Conservation (phyloP, 331 rosid genomes). For the Quercus tomentella region DNA sequence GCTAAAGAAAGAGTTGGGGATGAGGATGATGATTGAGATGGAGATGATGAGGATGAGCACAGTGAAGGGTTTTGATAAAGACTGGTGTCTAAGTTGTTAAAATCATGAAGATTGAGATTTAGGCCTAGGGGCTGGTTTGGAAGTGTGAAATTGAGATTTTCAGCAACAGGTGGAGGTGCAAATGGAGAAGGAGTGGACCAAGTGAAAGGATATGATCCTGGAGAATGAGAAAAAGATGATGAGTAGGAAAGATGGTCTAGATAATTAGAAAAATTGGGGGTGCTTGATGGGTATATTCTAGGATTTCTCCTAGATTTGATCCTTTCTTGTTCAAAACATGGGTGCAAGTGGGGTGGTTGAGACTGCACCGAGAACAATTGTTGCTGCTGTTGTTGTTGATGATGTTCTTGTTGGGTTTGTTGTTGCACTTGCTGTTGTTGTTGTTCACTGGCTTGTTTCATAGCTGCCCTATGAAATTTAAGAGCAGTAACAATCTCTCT, state of each 20-base stretch:
- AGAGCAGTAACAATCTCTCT: conserved; percentile 91
- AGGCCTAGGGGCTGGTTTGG: conserved; percentile 77
- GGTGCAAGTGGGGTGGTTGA: conserved; percentile 9
- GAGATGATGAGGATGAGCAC: conserved; percentile 31
- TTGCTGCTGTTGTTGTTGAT: background rate
- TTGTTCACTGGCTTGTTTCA: conserved; percentile 68
- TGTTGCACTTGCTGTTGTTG: conserved; percentile 37
- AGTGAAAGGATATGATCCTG: conserved; percentile 32
- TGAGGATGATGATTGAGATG: conserved; percentile 30
- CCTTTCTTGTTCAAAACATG: conserved; percentile 38
- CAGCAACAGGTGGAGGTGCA: conserved; percentile 32
- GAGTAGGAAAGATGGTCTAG: conserved; percentile 31
- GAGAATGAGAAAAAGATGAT: conserved; percentile 27
- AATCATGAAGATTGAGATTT: conserved; percentile 77
- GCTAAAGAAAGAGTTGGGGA: conserved; percentile 32
- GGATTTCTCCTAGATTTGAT: conserved; percentile 53
- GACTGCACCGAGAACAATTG: conserved; percentile 24
- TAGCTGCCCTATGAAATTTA: conserved; percentile 83
- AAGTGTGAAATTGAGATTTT: conserved; percentile 52
- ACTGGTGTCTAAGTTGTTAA: conserved; percentile 46
- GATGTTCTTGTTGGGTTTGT: conserved; percentile 6
- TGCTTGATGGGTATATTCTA: conserved; percentile 48
- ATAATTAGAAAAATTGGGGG: conserved; percentile 28
- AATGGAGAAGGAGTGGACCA: conserved; percentile 31
- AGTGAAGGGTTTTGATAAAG: conserved; percentile 37